Percentiles rank a stretch among this genome's conserved stretches.
These are phyloP conservation scores for Immersiella caudata DNA, from an alignment of 495 filamentous ascomycete species.

Conservation along the genomic window DNA sequence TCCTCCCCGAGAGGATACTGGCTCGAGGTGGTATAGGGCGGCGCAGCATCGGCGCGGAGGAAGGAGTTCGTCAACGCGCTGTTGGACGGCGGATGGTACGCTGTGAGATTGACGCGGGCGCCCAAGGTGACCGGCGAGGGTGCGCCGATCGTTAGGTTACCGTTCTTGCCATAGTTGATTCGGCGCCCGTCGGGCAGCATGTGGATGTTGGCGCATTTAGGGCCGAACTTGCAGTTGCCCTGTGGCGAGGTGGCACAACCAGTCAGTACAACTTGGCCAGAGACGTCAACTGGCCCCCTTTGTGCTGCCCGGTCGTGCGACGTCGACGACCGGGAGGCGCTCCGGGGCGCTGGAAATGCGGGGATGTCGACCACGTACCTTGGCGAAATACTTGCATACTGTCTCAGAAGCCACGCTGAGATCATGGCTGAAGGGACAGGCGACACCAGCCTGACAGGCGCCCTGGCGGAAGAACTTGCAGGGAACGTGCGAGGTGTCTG, in stretches of 20 bases:
- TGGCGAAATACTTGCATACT: slow-evolving; percentile 97
- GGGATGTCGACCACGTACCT: slow-evolving; percentile 60
- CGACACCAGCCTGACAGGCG: slow-evolving; percentile 91
- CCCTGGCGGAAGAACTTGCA: slow-evolving; percentile 99
- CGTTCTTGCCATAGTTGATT: slow-evolving; percentile 71
- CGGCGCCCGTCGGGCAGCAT: slow-evolving; percentile 90
- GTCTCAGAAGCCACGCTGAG: slow-evolving; percentile 76
- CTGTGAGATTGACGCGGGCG: slow-evolving; percentile 67
- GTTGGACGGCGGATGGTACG: slow-evolving; percentile 57
- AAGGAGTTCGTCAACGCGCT: slow-evolving; percentile 84
- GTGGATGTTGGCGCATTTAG: slow-evolving; percentile 95
- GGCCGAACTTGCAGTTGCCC: slow-evolving; percentile 99
- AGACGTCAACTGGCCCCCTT: slow-evolving; percentile 14
- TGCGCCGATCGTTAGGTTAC: slow-evolving; percentile 50
- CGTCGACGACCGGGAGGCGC: background rate
- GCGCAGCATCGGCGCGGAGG: slow-evolving; percentile 65
- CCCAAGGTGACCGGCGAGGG: slow-evolving; percentile 60
- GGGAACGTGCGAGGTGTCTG: slow-evolving; percentile 95
- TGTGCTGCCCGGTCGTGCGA: slow-evolving; percentile 12
- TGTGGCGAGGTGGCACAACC: slow-evolving; percentile 43
- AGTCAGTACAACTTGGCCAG: slow-evolving; percentile 36
- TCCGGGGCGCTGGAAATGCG: slow-evolving; percentile 8
- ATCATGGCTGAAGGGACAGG: slow-evolving; percentile 95
- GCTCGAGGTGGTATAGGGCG: slow-evolving; percentile 40
- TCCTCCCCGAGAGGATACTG: slow-evolving; percentile 49